Evolutionary conservation across 768 basidiomycete genomes (phyloP).

Genomic region (Pisolithus tinctorius): DNA sequence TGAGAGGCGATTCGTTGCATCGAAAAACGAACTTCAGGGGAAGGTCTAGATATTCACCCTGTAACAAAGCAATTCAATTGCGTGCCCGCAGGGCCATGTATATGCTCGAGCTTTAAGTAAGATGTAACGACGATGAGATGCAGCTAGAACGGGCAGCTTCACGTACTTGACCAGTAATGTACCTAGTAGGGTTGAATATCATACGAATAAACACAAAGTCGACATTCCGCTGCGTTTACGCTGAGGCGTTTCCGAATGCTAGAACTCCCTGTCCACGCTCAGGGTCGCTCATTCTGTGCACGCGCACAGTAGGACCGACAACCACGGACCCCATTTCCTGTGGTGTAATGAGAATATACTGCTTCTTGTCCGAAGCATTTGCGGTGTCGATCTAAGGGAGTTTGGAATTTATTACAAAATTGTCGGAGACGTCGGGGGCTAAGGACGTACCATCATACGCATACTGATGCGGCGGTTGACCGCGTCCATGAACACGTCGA

Average conservation of each 20-base stretch:
- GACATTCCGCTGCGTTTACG: not conserved
- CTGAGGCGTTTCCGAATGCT: slow-evolving; percentile 22
- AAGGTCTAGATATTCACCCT: not conserved
- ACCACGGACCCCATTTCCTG: slow-evolving; percentile 78
- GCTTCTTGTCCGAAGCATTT: slow-evolving; percentile 78
- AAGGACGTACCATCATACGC: slow-evolving; percentile 77
- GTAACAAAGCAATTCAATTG: too few relatives aligned
- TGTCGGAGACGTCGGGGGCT: not conserved
- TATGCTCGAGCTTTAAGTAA: not conserved
- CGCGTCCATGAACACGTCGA: slow-evolving; percentile 97
- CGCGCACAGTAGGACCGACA: slow-evolving; percentile 62
- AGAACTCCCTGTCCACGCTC: slow-evolving; percentile 57
- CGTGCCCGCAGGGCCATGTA: not conserved
- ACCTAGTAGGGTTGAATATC: not conserved
- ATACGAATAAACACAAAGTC: not conserved
- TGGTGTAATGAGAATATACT: slow-evolving; percentile 95
- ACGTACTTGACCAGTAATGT: slow-evolving; percentile 1
- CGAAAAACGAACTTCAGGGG: not conserved
- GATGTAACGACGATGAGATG: not conserved
- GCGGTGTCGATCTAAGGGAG: slow-evolving; percentile 75
- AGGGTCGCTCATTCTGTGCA: slow-evolving; percentile 74
- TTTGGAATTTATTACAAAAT: slow-evolving; percentile 4
- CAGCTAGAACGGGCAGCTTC: not conserved
- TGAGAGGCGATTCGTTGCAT: slow-evolving; percentile 6
- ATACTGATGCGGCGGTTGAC: slow-evolving; percentile 88